Conservation (phyloP, 2,329 filamentous ascomycete species). For the Neonectria hederae region DNA sequence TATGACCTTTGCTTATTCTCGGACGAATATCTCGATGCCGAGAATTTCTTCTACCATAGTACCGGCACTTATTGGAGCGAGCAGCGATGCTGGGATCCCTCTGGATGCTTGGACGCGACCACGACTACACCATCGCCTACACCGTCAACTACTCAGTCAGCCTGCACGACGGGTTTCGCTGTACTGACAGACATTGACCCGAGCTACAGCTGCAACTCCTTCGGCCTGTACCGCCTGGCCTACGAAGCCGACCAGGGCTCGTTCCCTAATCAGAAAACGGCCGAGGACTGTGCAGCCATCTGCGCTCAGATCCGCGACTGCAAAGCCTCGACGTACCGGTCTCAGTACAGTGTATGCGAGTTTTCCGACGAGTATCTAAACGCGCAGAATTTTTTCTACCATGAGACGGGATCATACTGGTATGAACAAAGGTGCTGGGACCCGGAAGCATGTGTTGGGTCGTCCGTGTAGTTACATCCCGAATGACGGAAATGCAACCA, state of each 20-base stretch:
- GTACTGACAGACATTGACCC: background rate
- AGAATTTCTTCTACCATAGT: background rate
- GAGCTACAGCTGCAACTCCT: background rate
- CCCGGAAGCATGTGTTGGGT: background rate
- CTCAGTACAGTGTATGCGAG: background rate
- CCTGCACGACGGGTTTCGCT: background rate
- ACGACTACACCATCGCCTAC: background rate
- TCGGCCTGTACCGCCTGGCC: background rate
- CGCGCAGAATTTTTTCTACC: background rate
- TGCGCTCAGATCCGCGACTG: background rate
- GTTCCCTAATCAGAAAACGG: background rate
- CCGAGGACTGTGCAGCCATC: background rate
- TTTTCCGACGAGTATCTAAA: background rate
- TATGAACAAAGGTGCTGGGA: background rate
- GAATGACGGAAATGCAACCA: too few relatives aligned
- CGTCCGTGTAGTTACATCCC: too few relatives aligned
- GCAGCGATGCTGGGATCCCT: background rate
- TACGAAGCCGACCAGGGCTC: background rate
- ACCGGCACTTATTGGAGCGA: background rate
- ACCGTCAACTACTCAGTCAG: background rate
- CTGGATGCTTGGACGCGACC: background rate
- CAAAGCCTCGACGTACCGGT: background rate
- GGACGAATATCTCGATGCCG: background rate
- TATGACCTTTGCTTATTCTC: background rate
- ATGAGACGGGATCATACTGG: background rate